Base-by-base conservation (phyloP, 148 eudicot genomes). In the Tetragonia tetragonoides region DNA sequence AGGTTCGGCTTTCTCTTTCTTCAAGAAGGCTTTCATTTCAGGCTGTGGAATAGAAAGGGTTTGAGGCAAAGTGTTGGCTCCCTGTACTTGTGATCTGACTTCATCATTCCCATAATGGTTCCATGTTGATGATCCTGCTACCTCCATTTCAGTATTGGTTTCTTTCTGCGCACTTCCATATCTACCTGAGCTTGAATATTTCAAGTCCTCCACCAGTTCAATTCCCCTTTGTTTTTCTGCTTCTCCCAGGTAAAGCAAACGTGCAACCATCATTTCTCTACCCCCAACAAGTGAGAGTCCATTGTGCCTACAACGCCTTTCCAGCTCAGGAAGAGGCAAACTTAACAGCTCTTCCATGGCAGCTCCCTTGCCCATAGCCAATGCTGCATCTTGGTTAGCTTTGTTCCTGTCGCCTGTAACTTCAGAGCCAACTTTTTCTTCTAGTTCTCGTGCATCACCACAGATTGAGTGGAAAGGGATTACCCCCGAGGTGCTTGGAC, bases 221-320 rank as follows among this genome's bases (percentile, higher is more conserved):
- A 75, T 86, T 42, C 91, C 93, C 87, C 97, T 87, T 77, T 89
- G 94, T 71, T 93, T 95, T 81, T 95, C 99, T 12, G 99, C 97
- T 80, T 95, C 99, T 79, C 94, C 99, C 78, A 95, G 82, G 85
- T 93, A 91, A 71, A 95, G 94, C 76, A 95, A 84, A 20, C 97
- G 84, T 54, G 97, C 93, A 78, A 95, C 99, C 99, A 95, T 93
- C 92, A 83, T 90, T 83, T 93, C 97, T 84, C 91, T 83, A 72
- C 99, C 97, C 75, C 99, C 97, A 75, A 91, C 89, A 66, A 93
- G 97, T 56, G 97, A 95, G 76, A 95, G 86, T 69, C 99, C 99
- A 80, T 93, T 95, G 76, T 95, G 99, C 76, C 97, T 90, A 81
- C 99, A 95, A 63, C 99, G 94, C 80, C 99, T 90, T 84, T 95